Evolutionary conservation across 2,329 filamentous ascomycete species (phyloP).

Genomic region (Alternaria sp.): DNA sequence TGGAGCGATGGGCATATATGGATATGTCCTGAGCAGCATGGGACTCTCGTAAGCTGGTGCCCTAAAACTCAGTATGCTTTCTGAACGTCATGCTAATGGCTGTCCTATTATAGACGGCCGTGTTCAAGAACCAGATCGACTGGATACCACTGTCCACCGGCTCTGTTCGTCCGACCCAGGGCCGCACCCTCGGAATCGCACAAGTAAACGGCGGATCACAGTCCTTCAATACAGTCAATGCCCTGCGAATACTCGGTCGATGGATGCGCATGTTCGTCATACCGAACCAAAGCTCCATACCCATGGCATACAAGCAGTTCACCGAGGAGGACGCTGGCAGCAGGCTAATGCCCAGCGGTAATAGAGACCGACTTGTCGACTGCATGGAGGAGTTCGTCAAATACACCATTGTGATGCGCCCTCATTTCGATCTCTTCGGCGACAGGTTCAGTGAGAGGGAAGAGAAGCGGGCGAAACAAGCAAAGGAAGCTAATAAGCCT

Average conservation of each 20-base stretch:
- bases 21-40: conserved; percentile 71
- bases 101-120: conserved; percentile 56
- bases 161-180: conserved; percentile 69
- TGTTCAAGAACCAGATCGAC: conserved; percentile 75
- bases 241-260: conserved; percentile 67
- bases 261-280: conserved; percentile 76
- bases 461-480: conserved; percentile 45
- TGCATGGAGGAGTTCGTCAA: conserved; percentile 76
- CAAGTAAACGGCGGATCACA: conserved; percentile 71
- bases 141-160: conserved; percentile 70
- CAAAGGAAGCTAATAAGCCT: conserved; percentile 6
- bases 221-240: conserved; percentile 72
- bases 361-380: conserved; percentile 67
- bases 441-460: conserved; percentile 68
- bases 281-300: conserved; percentile 70
- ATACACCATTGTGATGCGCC: conserved; percentile 69
- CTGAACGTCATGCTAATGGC: background rate
- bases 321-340: conserved; percentile 58
- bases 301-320: conserved; percentile 69
- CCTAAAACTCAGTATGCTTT: no score
- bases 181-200: conserved; percentile 66
- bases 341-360: conserved; percentile 62
- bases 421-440: conserved; percentile 65
- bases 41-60: conserved; percentile 59
- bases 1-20: conserved; percentile 74